These are phyloP conservation scores for Oxyria digyna DNA, from an alignment of 148 eudicot genomes.

Conservation along the genomic window DNA sequence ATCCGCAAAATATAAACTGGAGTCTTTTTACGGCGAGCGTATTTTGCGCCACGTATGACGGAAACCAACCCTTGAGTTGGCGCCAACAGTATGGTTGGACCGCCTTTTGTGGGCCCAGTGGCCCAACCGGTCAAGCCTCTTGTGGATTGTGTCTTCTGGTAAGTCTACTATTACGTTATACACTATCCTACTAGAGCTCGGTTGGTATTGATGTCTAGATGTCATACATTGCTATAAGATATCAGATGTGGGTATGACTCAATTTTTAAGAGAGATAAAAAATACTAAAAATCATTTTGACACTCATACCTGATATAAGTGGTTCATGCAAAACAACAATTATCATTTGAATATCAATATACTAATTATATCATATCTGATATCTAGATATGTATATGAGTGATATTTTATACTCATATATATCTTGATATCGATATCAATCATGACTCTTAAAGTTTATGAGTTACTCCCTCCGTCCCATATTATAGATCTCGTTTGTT, in stretches of 20 bases:
- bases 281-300: too few relatives aligned
- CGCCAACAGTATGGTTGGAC: slow-evolving; percentile 50
- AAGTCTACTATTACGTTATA: background rate
- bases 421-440: too few relatives aligned
- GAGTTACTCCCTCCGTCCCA: too few relatives aligned
- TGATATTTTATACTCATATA: too few relatives aligned
- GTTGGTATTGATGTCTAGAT: background rate
- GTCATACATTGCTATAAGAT: too few relatives aligned
- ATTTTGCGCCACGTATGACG: slow-evolving; percentile 52
- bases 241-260: background rate
- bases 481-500: too few relatives aligned
- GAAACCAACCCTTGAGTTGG: slow-evolving; percentile 28
- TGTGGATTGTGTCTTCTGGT: slow-evolving; percentile 48
- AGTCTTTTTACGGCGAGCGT: slow-evolving; percentile 25
- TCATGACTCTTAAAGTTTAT: too few relatives aligned
- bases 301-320: too few relatives aligned
- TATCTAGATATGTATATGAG: too few relatives aligned
- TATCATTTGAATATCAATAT: too few relatives aligned
- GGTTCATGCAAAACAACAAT: too few relatives aligned
- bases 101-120: slow-evolving; percentile 51
- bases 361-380: too few relatives aligned
- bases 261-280: background rate
- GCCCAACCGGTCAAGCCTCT: slow-evolving; percentile 37
- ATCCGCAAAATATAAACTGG: slow-evolving; percentile 42
- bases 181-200: background rate